Conservation (phyloP, 805 yeast genomes). For the Hemisphaericaspora nanyangensis region DNA sequence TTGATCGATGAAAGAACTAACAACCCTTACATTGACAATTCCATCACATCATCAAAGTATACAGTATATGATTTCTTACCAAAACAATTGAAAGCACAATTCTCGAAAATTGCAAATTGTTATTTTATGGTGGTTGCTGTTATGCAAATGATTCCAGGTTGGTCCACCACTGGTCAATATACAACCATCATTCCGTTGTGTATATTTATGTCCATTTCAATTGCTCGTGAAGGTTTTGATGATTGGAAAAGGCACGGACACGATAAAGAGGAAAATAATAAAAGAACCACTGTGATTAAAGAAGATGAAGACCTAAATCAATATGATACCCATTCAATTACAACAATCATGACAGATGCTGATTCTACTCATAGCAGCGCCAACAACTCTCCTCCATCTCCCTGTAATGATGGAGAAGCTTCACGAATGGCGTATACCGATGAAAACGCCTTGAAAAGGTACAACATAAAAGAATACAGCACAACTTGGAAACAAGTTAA, state of each 20-base stretch:
- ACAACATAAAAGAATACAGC: constrained; percentile 29
- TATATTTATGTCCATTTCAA: constrained; percentile 84
- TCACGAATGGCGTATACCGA: constrained; percentile 9
- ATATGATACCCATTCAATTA: constrained; percentile 35
- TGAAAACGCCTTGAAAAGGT: constrained; percentile 18
- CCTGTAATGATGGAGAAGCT: background rate
- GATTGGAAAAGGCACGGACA: constrained; percentile 84
- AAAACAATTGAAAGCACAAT: constrained; percentile 83
- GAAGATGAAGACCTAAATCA: constrained; percentile 26
- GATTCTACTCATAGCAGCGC: background rate
- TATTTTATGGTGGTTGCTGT: constrained; percentile 88
- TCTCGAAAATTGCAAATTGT: constrained; percentile 87
- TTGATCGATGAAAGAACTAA: constrained; percentile 69
- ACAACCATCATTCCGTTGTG: constrained; percentile 89
- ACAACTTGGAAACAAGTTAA: constrained; percentile 68
- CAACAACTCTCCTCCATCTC: constrained; percentile 3
- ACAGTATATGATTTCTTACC: constrained; percentile 80
- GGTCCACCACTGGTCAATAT: constrained; percentile 96
- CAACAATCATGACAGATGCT: constrained; percentile 35
- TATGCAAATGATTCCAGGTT: constrained; percentile 91
- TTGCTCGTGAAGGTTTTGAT: constrained; percentile 90
- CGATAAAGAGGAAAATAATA: constrained; percentile 79
- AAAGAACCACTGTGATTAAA: constrained; percentile 24
- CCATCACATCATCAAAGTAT: constrained; percentile 84
- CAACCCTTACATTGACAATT: constrained; percentile 59